Conservation (phyloP, 2,329 filamentous ascomycete species). For the Monilinia aucupariae region DNA sequence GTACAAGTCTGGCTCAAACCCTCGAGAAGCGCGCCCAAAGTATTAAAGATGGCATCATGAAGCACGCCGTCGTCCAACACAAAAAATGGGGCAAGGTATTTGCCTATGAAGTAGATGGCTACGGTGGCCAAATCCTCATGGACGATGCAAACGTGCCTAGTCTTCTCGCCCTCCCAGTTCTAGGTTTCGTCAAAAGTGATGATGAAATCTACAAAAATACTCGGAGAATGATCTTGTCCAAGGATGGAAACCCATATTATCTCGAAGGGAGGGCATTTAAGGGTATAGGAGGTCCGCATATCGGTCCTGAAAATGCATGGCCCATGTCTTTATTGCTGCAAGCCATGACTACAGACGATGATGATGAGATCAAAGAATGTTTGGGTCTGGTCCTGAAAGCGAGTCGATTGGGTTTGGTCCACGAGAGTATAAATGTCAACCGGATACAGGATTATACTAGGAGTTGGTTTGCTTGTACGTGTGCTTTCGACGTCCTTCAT, state of each 20-base stretch:
- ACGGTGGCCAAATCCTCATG: conserved; percentile 77
- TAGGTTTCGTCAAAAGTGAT: conserved; percentile 63
- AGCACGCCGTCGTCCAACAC: conserved; percentile 76
- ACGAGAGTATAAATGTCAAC: conserved; percentile 88
- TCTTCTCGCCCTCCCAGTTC: conserved; percentile 68
- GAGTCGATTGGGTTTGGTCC: conserved; percentile 72
- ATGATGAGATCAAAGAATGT: conserved; percentile 72
- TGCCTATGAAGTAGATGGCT: conserved; percentile 84
- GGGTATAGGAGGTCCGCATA: conserved; percentile 74
- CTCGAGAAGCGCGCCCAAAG: conserved; percentile 54
- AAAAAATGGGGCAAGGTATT: conserved; percentile 73
- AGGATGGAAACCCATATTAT: conserved; percentile 72
- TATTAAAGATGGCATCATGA: conserved; percentile 73
- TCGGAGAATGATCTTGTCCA: conserved; percentile 54
- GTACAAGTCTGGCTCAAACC: conserved; percentile 48
- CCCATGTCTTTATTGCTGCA: conserved; percentile 93
- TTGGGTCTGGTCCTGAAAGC: conserved; percentile 70
- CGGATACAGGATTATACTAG: conserved; percentile 63
- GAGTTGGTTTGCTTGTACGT: conserved; percentile 86
- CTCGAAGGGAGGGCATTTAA: conserved; percentile 70
- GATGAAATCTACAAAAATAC: conserved; percentile 83
- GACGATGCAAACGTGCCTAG: conserved; percentile 86
- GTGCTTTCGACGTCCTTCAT: conserved; percentile 23
- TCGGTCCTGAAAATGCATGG: conserved; percentile 89
- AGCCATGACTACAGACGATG: conserved; percentile 79